A percentile compares a stretch with the other conserved stretches of the same genome.
Conservation (phyloP, 257 asterid species). For the Datura wrightii region DNA sequence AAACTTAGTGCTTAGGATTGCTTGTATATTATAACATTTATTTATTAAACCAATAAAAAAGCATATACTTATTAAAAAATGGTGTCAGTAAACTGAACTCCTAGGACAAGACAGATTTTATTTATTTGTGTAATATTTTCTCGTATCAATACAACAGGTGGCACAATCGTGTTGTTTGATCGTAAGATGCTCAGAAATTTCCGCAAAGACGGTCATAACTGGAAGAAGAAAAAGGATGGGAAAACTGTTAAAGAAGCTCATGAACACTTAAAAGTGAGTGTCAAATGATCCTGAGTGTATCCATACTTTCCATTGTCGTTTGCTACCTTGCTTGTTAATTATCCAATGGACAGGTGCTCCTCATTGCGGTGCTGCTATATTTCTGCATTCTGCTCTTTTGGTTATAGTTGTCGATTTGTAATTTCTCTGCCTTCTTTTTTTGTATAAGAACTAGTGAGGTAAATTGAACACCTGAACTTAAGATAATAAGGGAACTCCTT, state of each 20-base stretch:
- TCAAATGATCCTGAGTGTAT: constrained; percentile 33
- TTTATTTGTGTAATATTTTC: constrained; percentile 37
- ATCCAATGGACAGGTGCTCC: background rate
- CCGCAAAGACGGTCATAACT: constrained; percentile 93
- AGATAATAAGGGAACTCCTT: background rate
- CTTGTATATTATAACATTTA: background rate
- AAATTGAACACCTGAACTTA: background rate
- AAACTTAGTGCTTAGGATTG: background rate
- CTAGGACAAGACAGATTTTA: constrained; percentile 6
- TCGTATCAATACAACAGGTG: constrained; percentile 60
- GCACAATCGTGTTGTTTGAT: constrained; percentile 85
- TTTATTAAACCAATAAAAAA: background rate
- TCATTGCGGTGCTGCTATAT: background rate
- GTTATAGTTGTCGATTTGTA: constrained; percentile 3
- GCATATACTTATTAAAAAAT: background rate
- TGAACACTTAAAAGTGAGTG: constrained; percentile 87
- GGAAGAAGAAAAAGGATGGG: constrained; percentile 98
- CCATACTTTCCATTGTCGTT: background rate
- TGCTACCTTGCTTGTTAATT: constrained; percentile 25
- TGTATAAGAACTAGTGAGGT: background rate
- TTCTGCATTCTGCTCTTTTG: background rate
- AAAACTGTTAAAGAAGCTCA: constrained; percentile 99
- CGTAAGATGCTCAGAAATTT: constrained; percentile 97
- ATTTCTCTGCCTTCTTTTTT: constrained; percentile 19
- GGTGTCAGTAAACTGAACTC: background rate